phyloP scores from a whole-genome alignment of 2,329 filamentous ascomycete genomes.

The Setomelanomma holmii region DNA sequence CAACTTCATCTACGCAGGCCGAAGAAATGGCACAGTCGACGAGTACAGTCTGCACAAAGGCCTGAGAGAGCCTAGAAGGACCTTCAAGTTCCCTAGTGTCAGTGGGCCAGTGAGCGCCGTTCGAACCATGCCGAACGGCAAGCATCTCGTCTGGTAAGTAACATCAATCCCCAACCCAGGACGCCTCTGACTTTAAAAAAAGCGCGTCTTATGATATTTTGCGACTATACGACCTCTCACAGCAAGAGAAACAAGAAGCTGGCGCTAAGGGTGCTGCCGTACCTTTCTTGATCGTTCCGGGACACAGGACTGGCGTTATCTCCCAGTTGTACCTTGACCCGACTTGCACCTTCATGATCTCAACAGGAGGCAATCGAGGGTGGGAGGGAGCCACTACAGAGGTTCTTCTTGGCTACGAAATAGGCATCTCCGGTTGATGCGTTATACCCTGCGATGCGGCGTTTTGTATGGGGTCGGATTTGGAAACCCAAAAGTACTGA shows the following conservation, averaged over 20 bases:
- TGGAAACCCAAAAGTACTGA: too few relatives aligned
- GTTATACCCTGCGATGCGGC: constrained; percentile 37
- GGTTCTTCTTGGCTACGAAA: constrained; percentile 93
- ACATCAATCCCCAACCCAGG: neutral
- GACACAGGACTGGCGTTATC: constrained; percentile 86
- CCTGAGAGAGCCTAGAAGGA: constrained; percentile 75
- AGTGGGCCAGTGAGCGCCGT: constrained; percentile 90
- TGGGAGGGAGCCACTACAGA: constrained; percentile 95
- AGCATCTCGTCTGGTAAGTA: constrained; percentile 83
- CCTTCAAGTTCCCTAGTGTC: constrained; percentile 86
- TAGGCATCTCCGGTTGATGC: constrained; percentile 57
- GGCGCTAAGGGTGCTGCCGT: constrained; percentile 77
- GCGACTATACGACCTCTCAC: constrained; percentile 84
- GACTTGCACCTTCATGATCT: constrained; percentile 88
- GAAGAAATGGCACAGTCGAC: constrained; percentile 91
- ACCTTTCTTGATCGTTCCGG: constrained; percentile 95
- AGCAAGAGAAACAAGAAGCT: constrained; percentile 57
- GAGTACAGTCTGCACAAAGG: constrained; percentile 89
- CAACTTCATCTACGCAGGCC: constrained; percentile 91
- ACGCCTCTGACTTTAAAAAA: constrained; percentile 8
- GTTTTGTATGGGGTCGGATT: constrained; percentile 7
- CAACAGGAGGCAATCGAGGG: constrained; percentile 86
- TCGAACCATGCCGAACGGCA: constrained; percentile 87
- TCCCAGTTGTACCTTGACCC: constrained; percentile 86
- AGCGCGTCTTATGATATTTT: constrained; percentile 94